Percentiles rank a stretch among this genome's conserved stretches.
These are phyloP conservation scores for Monosporascus sp. DNA, from an alignment of 2,329 filamentous ascomycete genomes.

Conservation along the genomic window DNA sequence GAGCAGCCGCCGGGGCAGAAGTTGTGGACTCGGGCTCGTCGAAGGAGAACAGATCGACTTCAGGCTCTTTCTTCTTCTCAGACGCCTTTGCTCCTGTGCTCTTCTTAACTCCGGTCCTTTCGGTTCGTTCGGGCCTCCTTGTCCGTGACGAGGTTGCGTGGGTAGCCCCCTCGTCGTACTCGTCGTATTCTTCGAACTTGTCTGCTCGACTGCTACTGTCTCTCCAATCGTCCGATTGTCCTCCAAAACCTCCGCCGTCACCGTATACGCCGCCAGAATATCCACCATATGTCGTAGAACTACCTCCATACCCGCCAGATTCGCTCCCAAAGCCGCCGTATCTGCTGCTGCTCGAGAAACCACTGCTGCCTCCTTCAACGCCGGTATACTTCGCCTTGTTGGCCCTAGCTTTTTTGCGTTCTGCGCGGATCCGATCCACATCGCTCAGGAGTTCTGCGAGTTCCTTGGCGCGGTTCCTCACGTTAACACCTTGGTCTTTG, in stretches of 20 bases:
- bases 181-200: slow-evolving; percentile 94
- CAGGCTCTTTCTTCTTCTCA: slow-evolving; percentile 79
- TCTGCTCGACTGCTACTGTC: slow-evolving; percentile 61
- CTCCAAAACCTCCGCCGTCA: slow-evolving; percentile 92
- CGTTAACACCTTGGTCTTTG: slow-evolving; percentile 97
- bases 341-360: slow-evolving; percentile 52
- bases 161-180: slow-evolving; percentile 75
- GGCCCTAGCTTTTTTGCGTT: slow-evolving; percentile 82
- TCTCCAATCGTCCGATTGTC: slow-evolving; percentile 67
- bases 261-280: slow-evolving; percentile 77
- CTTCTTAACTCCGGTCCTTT: slow-evolving; percentile 51
- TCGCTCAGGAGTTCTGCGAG: slow-evolving; percentile 89
- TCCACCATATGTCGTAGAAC: slow-evolving; percentile 49
- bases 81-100: slow-evolving; percentile 47
- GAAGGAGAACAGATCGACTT: slow-evolving; percentile 88
- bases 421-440: slow-evolving; percentile 76
- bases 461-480: slow-evolving; percentile 94
- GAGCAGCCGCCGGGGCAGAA: slow-evolving; percentile 34
- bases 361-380: slow-evolving; percentile 73
- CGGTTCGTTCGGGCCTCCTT: slow-evolving; percentile 44
- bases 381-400: slow-evolving; percentile 95
- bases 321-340: slow-evolving; percentile 94
- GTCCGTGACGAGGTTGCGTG: slow-evolving; percentile 46
- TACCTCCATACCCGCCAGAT: slow-evolving; percentile 65
- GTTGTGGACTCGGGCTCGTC: slow-evolving; percentile 63